A percentile compares a stretch with the other conserved stretches of the same genome.
Conservation (phyloP, 352 stramenopile species). For the Pythium brassicae region DNA sequence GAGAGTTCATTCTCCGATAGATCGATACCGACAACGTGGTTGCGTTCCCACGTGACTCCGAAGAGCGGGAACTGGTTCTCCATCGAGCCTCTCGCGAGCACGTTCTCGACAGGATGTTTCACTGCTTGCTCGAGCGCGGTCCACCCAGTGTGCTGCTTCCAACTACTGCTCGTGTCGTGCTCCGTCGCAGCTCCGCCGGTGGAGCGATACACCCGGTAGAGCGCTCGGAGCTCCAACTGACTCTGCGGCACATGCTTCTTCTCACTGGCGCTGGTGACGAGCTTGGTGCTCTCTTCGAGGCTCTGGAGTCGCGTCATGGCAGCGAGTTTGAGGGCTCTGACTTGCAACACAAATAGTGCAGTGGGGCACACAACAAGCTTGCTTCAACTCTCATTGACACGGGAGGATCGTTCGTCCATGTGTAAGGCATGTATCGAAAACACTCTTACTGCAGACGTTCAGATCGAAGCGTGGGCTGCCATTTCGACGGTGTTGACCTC, state of each 20-base stretch:
- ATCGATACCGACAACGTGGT: slow-evolving; percentile 58
- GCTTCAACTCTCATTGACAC: background rate
- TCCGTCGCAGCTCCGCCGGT: slow-evolving; percentile 22
- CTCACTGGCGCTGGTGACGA: background rate
- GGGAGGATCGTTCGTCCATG: too few relatives aligned
- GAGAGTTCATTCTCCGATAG: slow-evolving; percentile 43
- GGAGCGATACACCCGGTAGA: slow-evolving; percentile 34
- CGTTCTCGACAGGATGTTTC: slow-evolving; percentile 14
- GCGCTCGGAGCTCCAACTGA: slow-evolving; percentile 40
- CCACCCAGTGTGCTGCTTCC: slow-evolving; percentile 39
- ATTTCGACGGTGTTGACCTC: slow-evolving; percentile 6
- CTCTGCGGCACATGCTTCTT: slow-evolving; percentile 26
- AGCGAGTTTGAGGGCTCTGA: too few relatives aligned
- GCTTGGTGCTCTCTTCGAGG: background rate
- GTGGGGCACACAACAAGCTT: background rate
- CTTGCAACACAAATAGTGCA: too few relatives aligned
- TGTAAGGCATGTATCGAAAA: too few relatives aligned
- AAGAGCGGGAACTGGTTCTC: slow-evolving; percentile 31
- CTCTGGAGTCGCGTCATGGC: too few relatives aligned
- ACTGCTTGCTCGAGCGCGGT: slow-evolving; percentile 17
- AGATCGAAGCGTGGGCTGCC: slow-evolving; percentile 6
- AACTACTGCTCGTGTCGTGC: slow-evolving; percentile 9
- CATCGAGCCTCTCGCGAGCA: slow-evolving; percentile 26
- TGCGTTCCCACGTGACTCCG: slow-evolving; percentile 50
- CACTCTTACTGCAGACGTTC: too few relatives aligned